Evolutionary conservation across 1,284 basidiomycete genomes (phyloP), one percentile per base, ranked within the genome.

Genomic region (Athelia psychrophila): DNA sequence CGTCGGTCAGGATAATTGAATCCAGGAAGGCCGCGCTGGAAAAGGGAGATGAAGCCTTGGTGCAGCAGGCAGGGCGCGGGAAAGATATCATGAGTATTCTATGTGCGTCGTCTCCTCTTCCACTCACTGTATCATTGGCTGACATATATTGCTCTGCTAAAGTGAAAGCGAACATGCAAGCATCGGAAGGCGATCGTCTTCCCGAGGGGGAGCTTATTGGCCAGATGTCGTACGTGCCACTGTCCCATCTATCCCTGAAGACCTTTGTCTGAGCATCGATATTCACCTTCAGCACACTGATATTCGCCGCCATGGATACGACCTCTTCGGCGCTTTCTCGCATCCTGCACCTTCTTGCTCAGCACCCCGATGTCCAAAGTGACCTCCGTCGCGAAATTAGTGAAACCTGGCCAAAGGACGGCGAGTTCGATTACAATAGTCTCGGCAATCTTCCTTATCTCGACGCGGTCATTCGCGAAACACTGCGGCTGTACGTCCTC

Each of bases 61-160:
- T 55, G 10, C 52, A 59, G 9, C 69, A 74, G 47, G 56, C 72
- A 27, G 70, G 66, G 2, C 59, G 58, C 32, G 73, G 71, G n/a
- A 76, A 74, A 46, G 77, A 80, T 59, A 70, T 80, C 45, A 67
- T 80, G 48, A 79, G 74, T 51, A 68, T 74, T 48, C 58, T 80
- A 12, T 64, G 76, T 75, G 55, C 22, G 72, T 64, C 24, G 27
- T 4, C 9, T 18, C 23, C 24, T 36, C 23, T 25, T 51, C 65
- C 65, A 8, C 65, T 65, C 8, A 48, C 60, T n/a, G n/a, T n/a
- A n/a, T n/a, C 24, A 64, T 51, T 67, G 18, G 57, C 60, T 13
- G 58, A 64, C 20, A 61, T 68, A 57, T 56, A 59, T n/a, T 24
- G 59, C 54, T n/a, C n/a, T n/a, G n/a, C n/a, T n/a, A n/a, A n/a